Percentiles rank a stretch among this genome's conserved stretches.
These are phyloP conservation scores for Solanum clarkiae DNA, from an alignment of 257 asterid species.

Conservation along the genomic window DNA sequence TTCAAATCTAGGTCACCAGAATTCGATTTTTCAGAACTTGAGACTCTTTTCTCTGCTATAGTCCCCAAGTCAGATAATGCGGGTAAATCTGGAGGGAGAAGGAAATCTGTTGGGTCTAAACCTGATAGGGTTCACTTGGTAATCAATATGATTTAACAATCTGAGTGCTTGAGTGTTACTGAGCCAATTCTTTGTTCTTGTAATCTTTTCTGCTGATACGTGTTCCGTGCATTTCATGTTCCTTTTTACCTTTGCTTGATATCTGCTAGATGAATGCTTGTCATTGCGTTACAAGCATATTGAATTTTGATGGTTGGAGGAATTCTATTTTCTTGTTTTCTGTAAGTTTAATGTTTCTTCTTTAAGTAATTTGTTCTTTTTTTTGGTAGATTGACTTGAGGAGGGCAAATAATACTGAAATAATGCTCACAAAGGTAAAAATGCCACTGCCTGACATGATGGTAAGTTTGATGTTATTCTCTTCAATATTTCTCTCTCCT, in stretches of 20 bases:
- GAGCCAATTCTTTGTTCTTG: neutral
- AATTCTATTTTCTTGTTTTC: neutral
- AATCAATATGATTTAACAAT: constrained; percentile 10
- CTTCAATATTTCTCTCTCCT: neutral
- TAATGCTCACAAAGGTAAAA: constrained; percentile 98
- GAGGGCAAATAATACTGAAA: constrained; percentile 97
- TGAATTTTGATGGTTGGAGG: neutral
- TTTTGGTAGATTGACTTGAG: constrained; percentile 76
- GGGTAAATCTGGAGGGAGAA: constrained; percentile 72
- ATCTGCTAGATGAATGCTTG: neutral
- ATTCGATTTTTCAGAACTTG: constrained; percentile 89
- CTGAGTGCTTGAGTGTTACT: neutral
- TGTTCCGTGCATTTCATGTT: neutral
- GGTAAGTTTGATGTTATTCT: constrained; percentile 36
- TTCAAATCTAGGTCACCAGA: constrained; percentile 64
- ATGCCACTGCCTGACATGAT: constrained; percentile 99
- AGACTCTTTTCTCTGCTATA: constrained; percentile 84
- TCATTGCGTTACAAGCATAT: neutral
- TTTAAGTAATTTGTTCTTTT: neutral
- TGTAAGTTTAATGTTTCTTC: neutral
- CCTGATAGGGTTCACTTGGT: constrained; percentile 89
- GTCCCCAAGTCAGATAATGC: constrained; percentile 69
- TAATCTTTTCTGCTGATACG: neutral
- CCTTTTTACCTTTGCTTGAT: neutral
- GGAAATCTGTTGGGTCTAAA: constrained; percentile 88